phyloP scores from a whole-genome alignment of 2,329 filamentous ascomycete genomes.

The Hymenoscyphus linearis region DNA sequence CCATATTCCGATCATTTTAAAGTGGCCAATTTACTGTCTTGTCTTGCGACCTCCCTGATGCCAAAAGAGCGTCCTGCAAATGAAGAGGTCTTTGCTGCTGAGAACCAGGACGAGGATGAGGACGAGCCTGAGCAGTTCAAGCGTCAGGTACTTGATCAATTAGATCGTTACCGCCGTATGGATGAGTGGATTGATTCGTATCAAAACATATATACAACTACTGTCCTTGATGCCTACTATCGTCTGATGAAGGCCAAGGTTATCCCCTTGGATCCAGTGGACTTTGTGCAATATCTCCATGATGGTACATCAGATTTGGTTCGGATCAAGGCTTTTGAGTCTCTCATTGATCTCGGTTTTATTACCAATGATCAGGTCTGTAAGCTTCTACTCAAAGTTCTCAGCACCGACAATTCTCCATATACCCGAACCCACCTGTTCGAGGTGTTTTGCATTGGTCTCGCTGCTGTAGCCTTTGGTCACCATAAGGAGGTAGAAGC shows the following conservation, averaged over 20 bases:
- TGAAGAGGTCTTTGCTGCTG: background rate
- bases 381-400: constrained; percentile 49
- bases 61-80: constrained; percentile 26
- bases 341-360: constrained; percentile 57
- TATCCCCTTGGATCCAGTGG: constrained; percentile 47
- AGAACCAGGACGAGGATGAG: constrained; percentile 36
- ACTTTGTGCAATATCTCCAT: constrained; percentile 60
- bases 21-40: constrained; percentile 70
- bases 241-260: constrained; percentile 59
- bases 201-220: constrained; percentile 61
- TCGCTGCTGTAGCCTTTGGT: constrained; percentile 60
- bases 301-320: constrained; percentile 59
- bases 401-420: constrained; percentile 59
- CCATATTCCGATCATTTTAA: constrained; percentile 86
- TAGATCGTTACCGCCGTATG: constrained; percentile 61
- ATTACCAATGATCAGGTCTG: constrained; percentile 51
- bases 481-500: constrained; percentile 38
- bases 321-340: constrained; percentile 61
- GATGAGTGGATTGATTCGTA: constrained; percentile 66
- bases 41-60: constrained; percentile 54
- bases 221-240: constrained; percentile 56
- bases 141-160: constrained; percentile 52
- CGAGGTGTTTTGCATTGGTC: constrained; percentile 51
- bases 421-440: constrained; percentile 57
- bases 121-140: constrained; percentile 37